Conservation (phyloP, 192 early-diverging fungal species). For the Entomortierella parvispora region DNA sequence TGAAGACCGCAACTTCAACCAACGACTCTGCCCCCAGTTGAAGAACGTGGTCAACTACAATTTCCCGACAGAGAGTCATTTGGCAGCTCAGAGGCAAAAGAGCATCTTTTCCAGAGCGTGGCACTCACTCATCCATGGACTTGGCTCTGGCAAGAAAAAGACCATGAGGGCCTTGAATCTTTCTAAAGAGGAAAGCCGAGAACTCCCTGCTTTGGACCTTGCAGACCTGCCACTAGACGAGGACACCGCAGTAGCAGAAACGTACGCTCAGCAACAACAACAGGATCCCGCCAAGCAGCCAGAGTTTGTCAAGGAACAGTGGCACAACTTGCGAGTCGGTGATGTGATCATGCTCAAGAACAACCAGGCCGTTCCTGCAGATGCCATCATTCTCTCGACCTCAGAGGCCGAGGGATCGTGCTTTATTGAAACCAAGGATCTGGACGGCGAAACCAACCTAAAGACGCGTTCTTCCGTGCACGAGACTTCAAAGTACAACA, state of each 20-base stretch:
- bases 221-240: slow-evolving; percentile 3
- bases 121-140: slow-evolving; percentile 7
- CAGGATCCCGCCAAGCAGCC: slow-evolving; percentile 21
- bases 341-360: slow-evolving; percentile 89
- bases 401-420: slow-evolving; percentile 80
- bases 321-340: slow-evolving; percentile 82
- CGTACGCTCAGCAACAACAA: slow-evolving; percentile 2
- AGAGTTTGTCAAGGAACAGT: slow-evolving; percentile 63
- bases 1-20: slow-evolving; percentile 86
- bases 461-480: slow-evolving; percentile 80
- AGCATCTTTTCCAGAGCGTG: slow-evolving; percentile 9
- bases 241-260: background rate
- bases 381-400: slow-evolving; percentile 83
- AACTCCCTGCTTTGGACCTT: slow-evolving; percentile 13
- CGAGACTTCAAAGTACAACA: slow-evolving; percentile 73
- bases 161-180: slow-evolving; percentile 8
- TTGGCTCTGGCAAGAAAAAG: slow-evolving; percentile 8
- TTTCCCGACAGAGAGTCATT: slow-evolving; percentile 20
- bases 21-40: slow-evolving; percentile 60
- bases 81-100: slow-evolving; percentile 19
- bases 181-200: slow-evolving; percentile 11
- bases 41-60: slow-evolving; percentile 60
- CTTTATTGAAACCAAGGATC: slow-evolving; percentile 94
- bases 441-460: slow-evolving; percentile 98
- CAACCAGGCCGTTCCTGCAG: slow-evolving; percentile 86